Evolutionary conservation across 2,329 filamentous ascomycete species (phyloP).

Genomic region (Orbilia quercus): DNA sequence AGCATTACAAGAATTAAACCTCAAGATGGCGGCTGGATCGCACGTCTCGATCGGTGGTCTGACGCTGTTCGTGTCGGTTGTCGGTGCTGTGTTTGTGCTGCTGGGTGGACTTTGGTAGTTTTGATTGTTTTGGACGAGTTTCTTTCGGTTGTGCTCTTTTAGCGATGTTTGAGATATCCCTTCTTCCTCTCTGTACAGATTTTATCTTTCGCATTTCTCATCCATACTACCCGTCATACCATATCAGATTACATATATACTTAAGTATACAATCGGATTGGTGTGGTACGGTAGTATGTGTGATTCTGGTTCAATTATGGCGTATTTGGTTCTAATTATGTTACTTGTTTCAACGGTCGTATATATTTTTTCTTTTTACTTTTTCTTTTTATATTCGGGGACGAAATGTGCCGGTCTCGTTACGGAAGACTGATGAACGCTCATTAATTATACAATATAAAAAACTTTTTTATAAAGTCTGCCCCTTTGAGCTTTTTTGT

Average conservation of each 20-base stretch:
- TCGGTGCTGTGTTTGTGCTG: constrained; percentile 12
- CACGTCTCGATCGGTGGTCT: constrained; percentile 23
- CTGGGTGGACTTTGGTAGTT: constrained; percentile 37
- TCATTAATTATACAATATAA: constrained; percentile 10
- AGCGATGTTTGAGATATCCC: background rate
- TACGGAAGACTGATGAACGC: background rate
- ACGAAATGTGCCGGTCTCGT: background rate
- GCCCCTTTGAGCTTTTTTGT: too few species aligned
- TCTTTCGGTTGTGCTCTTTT: constrained; percentile 9
- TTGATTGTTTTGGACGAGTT: constrained; percentile 22
- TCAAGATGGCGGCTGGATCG: constrained; percentile 44
- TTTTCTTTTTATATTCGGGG: background rate
- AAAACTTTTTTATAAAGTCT: too few species aligned
- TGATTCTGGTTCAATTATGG: background rate
- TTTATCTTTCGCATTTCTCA: background rate
- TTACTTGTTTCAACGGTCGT: background rate
- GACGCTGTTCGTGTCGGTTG: constrained; percentile 25
- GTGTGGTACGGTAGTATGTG: background rate
- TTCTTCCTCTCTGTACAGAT: constrained; percentile 5
- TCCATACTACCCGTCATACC: background rate
- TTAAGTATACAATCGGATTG: too few species aligned
- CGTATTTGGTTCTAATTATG: background rate
- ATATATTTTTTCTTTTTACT: background rate
- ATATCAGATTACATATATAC: too few species aligned
- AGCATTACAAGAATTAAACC: constrained; percentile 52